These are phyloP conservation scores for Diospyros kaki DNA, from an alignment of 148 eudicot genomes.

Conservation along the genomic window DNA sequence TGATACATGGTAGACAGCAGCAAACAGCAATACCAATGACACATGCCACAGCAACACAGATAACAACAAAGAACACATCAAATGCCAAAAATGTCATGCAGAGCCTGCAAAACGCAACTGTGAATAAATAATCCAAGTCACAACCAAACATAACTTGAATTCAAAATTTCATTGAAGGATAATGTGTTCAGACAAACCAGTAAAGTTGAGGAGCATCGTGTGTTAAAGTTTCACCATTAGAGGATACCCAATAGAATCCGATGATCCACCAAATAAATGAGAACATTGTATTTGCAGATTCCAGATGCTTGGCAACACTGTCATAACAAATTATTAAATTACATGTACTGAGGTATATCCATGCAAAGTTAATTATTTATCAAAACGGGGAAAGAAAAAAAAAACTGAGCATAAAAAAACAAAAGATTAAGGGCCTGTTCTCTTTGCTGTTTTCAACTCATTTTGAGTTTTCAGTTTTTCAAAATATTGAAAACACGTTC, in stretches of 20 bases:
- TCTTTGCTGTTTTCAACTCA: too few relatives aligned
- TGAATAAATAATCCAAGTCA: constrained; percentile 12
- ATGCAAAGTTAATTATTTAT: background rate
- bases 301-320: constrained; percentile 88
- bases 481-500: too few relatives aligned
- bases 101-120: constrained; percentile 58
- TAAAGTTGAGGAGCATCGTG: constrained; percentile 76
- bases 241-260: constrained; percentile 95
- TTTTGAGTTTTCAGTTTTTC: too few relatives aligned
- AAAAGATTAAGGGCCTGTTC: too few relatives aligned
- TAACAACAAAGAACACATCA: constrained; percentile 87
- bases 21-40: constrained; percentile 86
- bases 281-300: constrained; percentile 87
- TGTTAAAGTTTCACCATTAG: constrained; percentile 67
- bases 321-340: constrained; percentile 10
- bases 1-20: constrained; percentile 92
- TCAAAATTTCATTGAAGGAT: background rate
- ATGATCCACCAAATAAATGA: constrained; percentile 99
- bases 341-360: background rate
- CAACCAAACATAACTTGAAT: background rate
- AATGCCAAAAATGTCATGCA: constrained; percentile 79
- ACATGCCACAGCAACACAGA: constrained; percentile 94
- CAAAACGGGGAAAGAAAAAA: background rate
- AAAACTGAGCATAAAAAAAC: background rate
- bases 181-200: constrained; percentile 47